phyloP scores from a whole-genome alignment of 2,329 filamentous ascomycete species.

The Trichoderma afroharzianum region DNA sequence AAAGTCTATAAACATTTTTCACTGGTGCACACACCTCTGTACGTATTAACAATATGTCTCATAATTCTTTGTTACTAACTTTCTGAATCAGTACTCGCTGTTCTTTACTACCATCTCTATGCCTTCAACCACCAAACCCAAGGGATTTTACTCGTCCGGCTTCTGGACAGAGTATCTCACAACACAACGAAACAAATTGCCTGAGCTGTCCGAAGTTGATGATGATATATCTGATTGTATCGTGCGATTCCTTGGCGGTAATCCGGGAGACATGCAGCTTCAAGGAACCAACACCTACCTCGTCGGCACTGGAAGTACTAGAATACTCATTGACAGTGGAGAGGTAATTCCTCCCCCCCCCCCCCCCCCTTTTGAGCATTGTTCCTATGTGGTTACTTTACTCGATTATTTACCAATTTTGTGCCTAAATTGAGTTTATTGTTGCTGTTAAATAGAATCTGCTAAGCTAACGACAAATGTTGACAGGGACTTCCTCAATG shows the following conservation, averaged over 20 bases:
- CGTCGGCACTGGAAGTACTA: background rate
- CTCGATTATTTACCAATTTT: too few species aligned
- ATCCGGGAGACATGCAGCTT: background rate
- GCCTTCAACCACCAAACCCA: background rate
- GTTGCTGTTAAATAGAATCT: background rate
- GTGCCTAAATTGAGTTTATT: background rate
- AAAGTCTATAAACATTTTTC: background rate
- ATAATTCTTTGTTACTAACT: background rate
- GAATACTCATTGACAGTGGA: constrained; percentile 10
- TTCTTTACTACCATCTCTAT: background rate
- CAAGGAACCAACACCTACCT: constrained; percentile 18
- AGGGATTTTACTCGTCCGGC: background rate
- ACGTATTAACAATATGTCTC: background rate
- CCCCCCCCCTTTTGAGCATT: background rate
- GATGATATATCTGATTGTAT: background rate
- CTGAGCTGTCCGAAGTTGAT: background rate
- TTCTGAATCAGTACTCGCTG: background rate
- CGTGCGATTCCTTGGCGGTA: background rate
- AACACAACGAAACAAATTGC: background rate
- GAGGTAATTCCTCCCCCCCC: background rate
- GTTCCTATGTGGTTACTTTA: background rate
- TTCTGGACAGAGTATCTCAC: background rate
- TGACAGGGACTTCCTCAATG: background rate
- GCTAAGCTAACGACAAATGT: background rate
- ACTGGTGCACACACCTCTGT: background rate